A percentile compares a stretch with the other conserved stretches of the same genome.
These are phyloP conservation scores for Salix brachista DNA, from an alignment of 345 rosid species.

Conservation along the genomic window DNA sequence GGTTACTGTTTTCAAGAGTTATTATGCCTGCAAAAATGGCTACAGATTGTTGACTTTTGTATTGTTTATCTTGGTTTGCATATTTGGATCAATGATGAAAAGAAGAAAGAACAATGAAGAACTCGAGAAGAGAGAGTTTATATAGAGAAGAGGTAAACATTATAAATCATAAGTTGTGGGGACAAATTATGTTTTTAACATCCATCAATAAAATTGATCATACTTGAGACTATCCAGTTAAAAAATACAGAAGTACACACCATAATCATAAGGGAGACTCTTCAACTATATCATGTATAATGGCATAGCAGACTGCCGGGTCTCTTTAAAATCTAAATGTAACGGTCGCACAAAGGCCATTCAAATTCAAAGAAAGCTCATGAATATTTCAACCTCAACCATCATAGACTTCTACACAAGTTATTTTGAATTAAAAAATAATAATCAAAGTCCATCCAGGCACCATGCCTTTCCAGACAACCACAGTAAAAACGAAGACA, in stretches of 20 bases:
- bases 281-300: background rate
- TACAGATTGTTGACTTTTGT: slow-evolving; percentile 12
- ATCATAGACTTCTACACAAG: background rate
- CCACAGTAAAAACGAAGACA: background rate
- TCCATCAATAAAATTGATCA: background rate
- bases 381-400: background rate
- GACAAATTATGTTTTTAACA: background rate
- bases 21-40: slow-evolving; percentile 9
- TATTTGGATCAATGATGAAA: too few species aligned
- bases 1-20: background rate
- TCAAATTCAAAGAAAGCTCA: background rate
- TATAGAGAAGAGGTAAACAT: too few species aligned
- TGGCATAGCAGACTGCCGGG: background rate
- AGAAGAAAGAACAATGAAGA: too few species aligned
- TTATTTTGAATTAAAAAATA: too few species aligned
- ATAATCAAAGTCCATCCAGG: background rate
- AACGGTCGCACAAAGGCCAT: background rate
- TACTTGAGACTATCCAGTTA: background rate
- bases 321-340: background rate
- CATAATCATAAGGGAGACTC: background rate
- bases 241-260: background rate
- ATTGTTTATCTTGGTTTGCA: too few species aligned
- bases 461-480: background rate
- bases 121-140: too few species aligned
- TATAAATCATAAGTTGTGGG: background rate